Conservation (phyloP, 1,139 yeast species). For the Saccharomycopsis crataegensis region DNA sequence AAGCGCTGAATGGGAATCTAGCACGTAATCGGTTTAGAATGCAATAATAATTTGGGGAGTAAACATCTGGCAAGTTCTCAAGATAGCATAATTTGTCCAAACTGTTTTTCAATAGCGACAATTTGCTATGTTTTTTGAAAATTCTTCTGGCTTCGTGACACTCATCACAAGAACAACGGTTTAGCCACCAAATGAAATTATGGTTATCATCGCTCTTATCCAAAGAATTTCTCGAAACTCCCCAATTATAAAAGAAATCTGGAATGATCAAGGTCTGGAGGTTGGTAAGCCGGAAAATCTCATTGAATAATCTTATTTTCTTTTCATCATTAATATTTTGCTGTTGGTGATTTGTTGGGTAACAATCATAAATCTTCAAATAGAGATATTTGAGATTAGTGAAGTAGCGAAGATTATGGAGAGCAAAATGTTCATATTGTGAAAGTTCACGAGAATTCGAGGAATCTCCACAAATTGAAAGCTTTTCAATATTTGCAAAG, state of each 20-base stretch:
- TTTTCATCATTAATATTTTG: conserved; percentile 18
- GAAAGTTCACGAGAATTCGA: conserved; percentile 1
- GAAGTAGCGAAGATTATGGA: conserved; percentile 19
- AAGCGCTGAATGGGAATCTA: conserved; percentile 12
- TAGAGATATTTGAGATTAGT: conserved; percentile 22
- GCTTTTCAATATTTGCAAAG: conserved; percentile 3
- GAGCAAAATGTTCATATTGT: conserved; percentile 8
- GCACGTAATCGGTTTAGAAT: conserved; percentile 23
- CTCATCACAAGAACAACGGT: conserved; percentile 20
- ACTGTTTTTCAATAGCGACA: too few relatives aligned
- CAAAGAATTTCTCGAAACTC: conserved; percentile 8
- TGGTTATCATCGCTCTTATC: conserved; percentile 23
- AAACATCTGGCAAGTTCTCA: conserved; percentile 15
- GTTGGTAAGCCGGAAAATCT: conserved; percentile 18
- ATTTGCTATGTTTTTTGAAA: too few relatives aligned
- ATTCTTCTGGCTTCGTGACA: conserved; percentile 22
- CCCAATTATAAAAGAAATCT: conserved; percentile 27
- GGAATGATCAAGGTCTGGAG: conserved; percentile 21
- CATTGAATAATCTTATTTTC: conserved; percentile 22
- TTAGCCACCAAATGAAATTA: conserved; percentile 19
- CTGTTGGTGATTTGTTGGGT: conserved; percentile 21
- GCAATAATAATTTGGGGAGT: conserved; percentile 23
- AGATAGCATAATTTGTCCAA: too few relatives aligned
- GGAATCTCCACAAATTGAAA: conserved; percentile 1
- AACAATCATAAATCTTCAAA: conserved; percentile 25